Evolutionary conservation across 352 stramenopile species (phyloP).

Genomic region (Globisporangium splendens): DNA sequence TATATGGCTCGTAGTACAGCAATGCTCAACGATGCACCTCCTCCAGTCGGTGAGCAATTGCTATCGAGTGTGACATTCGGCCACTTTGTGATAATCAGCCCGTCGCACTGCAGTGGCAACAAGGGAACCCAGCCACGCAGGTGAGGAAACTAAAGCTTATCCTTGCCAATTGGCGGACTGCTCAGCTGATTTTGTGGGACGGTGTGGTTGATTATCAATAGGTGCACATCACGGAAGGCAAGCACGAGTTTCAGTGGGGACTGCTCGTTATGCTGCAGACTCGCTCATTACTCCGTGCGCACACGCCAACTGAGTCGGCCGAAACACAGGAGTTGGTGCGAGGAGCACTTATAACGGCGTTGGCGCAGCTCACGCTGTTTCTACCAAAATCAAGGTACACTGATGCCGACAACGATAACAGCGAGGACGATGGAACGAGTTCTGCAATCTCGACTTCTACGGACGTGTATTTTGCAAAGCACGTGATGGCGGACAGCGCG

Average conservation of each 20-base stretch:
- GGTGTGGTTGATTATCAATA: conserved; percentile 3
- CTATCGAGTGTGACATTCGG: conserved; percentile 14
- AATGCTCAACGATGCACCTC: conserved; percentile 5
- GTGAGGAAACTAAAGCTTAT: not conserved
- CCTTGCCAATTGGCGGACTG: not conserved
- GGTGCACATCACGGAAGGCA: conserved; percentile 23
- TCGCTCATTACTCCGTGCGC: conserved; percentile 11
- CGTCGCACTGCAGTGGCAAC: conserved; percentile 21
- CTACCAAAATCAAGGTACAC: conserved; percentile 32
- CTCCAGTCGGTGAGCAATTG: not conserved
- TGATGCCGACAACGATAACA: not conserved
- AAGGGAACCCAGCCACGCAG: conserved; percentile 26
- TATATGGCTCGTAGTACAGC: not conserved
- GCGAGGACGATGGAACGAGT: not conserved
- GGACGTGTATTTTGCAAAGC: conserved; percentile 3
- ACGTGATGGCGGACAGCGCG: not conserved
- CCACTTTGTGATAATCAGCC: conserved; percentile 12
- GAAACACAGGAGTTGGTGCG: not conserved
- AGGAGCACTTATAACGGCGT: conserved; percentile 1
- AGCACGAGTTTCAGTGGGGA: conserved; percentile 32
- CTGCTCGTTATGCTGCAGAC: conserved; percentile 20
- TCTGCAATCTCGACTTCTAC: not conserved
- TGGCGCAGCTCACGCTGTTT: conserved; percentile 21
- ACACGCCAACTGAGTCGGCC: not conserved
- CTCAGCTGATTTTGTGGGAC: not conserved